Percentiles rank a stretch among this genome's conserved stretches.
Evolutionary conservation across 441 rosid species (phyloP).

Genomic region (Kokia cookei): DNA sequence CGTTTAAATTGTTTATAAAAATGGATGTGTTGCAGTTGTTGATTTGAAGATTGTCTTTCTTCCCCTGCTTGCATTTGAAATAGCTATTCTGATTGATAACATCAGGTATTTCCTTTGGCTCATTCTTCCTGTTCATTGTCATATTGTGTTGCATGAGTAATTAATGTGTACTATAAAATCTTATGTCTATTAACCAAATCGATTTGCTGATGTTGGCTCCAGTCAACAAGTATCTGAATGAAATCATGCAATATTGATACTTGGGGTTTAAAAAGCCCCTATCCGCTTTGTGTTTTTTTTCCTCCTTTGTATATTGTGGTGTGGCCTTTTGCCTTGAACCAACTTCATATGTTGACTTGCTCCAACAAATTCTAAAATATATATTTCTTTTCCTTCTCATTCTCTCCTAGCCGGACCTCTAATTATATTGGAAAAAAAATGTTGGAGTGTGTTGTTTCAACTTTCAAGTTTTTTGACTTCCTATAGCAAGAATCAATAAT

Average conservation of each 20-base stretch:
- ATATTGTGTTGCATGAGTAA: not conserved
- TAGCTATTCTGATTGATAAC: conserved; percentile 55
- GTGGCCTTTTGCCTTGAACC: not conserved
- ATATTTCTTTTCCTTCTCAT: not conserved
- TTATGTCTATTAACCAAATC: not conserved
- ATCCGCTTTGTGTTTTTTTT: not conserved
- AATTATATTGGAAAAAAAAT: not conserved
- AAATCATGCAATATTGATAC: not conserved
- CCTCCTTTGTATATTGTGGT: not conserved
- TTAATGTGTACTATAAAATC: not conserved
- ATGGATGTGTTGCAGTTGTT: conserved; percentile 40
- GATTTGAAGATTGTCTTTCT: conserved; percentile 53
- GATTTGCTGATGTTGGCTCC: not conserved
- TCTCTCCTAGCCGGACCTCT: not conserved
- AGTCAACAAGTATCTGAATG: not conserved
- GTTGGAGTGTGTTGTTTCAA: not conserved
- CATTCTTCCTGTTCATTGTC: not conserved
- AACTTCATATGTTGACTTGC: not conserved
- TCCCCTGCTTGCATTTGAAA: conserved; percentile 56
- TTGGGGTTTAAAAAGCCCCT: not conserved
- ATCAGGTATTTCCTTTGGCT: conserved; percentile 38
- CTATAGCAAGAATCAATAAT: not conserved
- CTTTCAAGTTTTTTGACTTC: not conserved
- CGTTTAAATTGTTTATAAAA: conserved; percentile 1
- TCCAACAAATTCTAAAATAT: not conserved